These are phyloP conservation scores for Eucalyptus marginata DNA, from an alignment of 345 rosid species.

Conservation along the genomic window DNA sequence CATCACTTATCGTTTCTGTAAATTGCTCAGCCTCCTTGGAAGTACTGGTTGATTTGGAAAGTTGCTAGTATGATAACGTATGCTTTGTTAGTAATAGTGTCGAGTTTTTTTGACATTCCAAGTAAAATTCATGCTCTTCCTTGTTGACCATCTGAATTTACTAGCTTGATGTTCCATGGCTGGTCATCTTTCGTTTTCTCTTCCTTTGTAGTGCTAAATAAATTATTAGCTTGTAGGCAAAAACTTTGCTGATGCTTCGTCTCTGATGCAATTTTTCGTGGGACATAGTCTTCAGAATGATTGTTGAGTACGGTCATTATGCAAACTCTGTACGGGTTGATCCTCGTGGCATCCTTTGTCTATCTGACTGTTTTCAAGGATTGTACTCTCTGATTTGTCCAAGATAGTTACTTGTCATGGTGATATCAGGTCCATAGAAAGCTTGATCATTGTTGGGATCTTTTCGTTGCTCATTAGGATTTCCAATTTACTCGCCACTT, in stretches of 20 bases:
- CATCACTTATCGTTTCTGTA: not conserved
- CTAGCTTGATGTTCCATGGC: not conserved
- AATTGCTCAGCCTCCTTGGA: not conserved
- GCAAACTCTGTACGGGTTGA: not conserved
- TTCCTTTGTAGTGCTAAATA: not conserved
- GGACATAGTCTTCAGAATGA: not conserved
- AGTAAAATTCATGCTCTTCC: not conserved
- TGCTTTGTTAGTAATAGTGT: not conserved
- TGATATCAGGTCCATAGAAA: not conserved
- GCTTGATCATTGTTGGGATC: not conserved
- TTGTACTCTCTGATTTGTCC: not conserved
- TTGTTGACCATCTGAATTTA: not conserved
- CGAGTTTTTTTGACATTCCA: not conserved
- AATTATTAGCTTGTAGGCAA: not conserved
- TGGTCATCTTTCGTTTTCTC: not conserved
- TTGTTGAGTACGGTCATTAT: not conserved
- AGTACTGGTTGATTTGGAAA: not conserved
- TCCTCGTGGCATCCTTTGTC: not conserved
- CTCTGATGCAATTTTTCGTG: not conserved
- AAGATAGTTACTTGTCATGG: not conserved
- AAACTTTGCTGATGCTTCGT: not conserved
- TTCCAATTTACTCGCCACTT: not conserved
- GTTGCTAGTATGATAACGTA: not conserved
- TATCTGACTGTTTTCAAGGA: not conserved
- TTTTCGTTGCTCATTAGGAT: not conserved